These are phyloP conservation scores for Prunus persica DNA, from an alignment of 306 rosid species.

Conservation along the genomic window DNA sequence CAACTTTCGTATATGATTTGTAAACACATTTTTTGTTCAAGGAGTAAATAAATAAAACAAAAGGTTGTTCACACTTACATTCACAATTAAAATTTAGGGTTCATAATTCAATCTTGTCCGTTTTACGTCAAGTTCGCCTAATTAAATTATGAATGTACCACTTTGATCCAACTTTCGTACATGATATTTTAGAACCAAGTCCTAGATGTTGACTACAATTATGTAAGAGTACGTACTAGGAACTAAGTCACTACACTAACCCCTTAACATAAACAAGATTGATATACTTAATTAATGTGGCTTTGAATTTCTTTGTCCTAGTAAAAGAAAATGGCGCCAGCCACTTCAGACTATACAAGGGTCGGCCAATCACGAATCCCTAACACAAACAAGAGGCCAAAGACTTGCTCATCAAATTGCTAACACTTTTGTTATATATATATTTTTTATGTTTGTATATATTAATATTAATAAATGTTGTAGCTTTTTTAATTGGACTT, in stretches of 20 bases:
- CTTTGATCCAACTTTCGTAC: neutral
- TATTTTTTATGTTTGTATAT: neutral
- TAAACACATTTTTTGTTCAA: too few relatives aligned
- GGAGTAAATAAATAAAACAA: too few relatives aligned
- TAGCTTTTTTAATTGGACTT: neutral
- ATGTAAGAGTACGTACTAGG: neutral
- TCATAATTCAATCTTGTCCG: too few relatives aligned
- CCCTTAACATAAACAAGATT: neutral
- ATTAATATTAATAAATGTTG: too few relatives aligned
- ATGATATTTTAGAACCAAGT: neutral
- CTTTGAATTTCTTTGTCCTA: neutral
- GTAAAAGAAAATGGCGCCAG: constrained; percentile 16
- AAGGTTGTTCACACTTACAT: neutral
- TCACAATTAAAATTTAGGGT: neutral
- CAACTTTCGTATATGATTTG: too few relatives aligned
- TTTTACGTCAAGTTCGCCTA: too few relatives aligned
- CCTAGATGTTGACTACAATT: neutral
- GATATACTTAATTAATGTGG: neutral
- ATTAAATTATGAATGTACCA: too few relatives aligned
- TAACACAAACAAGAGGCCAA: neutral
- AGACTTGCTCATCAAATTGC: neutral
- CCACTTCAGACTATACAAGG: constrained; percentile 15
- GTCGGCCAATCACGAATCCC: neutral
- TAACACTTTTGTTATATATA: too few relatives aligned
- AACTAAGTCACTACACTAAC: neutral